These are phyloP conservation scores for Fragaria ananassa DNA, from an alignment of 306 rosid genomes.

Conservation along the genomic window DNA sequence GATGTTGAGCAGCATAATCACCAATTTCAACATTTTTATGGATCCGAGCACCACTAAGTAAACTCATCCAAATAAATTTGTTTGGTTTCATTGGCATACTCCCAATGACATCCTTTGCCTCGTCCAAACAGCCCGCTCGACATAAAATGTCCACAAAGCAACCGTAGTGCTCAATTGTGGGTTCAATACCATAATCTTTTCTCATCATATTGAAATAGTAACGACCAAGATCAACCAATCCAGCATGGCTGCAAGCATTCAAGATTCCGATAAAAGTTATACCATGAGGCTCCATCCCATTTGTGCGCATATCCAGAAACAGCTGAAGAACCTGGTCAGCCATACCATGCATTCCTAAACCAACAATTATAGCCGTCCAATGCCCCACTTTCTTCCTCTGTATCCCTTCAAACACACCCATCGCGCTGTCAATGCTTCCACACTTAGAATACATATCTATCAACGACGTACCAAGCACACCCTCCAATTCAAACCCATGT, in stretches of 20 bases:
- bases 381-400: constrained; percentile 51
- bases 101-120: constrained; percentile 44
- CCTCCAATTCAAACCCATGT: constrained; percentile 40
- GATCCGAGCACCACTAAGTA: constrained; percentile 55
- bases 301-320: constrained; percentile 40
- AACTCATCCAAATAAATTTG: constrained; percentile 57
- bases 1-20: constrained; percentile 44
- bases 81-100: constrained; percentile 56
- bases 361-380: constrained; percentile 55
- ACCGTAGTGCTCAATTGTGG: constrained; percentile 58
- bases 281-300: constrained; percentile 46
- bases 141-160: constrained; percentile 56
- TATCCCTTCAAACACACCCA: constrained; percentile 34
- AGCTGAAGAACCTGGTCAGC: constrained; percentile 46
- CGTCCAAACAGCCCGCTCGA: constrained; percentile 56
- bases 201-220: constrained; percentile 43
- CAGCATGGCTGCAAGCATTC: constrained; percentile 63
- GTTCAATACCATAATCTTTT: constrained; percentile 45
- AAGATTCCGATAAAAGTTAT: constrained; percentile 56
- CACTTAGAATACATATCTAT: constrained; percentile 60
- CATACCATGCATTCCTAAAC: constrained; percentile 61
- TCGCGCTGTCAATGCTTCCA: constrained; percentile 50
- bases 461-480: constrained; percentile 49
- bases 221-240: constrained; percentile 48
- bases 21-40: constrained; percentile 38